These are phyloP conservation scores for Linnemannia elongata DNA, from an alignment of 192 early-diverging fungal genomes.

Conservation along the genomic window DNA sequence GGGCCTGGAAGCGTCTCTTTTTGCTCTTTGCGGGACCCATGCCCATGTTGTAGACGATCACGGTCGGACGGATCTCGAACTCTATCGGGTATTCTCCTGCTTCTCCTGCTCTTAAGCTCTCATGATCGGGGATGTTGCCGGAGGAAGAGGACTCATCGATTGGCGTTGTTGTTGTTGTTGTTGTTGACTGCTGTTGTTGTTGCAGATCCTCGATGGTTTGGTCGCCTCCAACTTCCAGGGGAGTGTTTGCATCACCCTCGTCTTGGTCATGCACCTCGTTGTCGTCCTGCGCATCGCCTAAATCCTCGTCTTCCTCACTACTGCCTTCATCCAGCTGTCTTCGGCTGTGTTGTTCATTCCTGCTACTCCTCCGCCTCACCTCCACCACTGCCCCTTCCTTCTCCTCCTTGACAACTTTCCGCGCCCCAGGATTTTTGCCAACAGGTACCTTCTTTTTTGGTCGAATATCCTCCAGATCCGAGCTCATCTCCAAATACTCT, in stretches of 20 bases:
- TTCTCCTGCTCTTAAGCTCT: slow-evolving; percentile 7
- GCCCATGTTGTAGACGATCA: slow-evolving; percentile 66
- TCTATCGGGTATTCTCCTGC: not conserved
- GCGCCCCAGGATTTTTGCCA: not conserved
- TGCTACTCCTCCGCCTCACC: not conserved
- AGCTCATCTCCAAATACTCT: slow-evolving; percentile 8
- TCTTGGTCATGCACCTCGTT: not conserved
- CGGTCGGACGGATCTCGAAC: slow-evolving; percentile 42
- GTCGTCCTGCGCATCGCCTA: not conserved
- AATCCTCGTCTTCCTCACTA: too few relatives aligned
- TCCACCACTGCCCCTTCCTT: not conserved
- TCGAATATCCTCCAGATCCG: slow-evolving; percentile 17
- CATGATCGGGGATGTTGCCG: not conserved
- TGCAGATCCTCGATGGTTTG: not conserved
- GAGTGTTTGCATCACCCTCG: not conserved
- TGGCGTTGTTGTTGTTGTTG: not conserved
- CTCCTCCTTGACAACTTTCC: not conserved
- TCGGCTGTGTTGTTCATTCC: too few relatives aligned
- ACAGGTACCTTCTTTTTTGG: not conserved
- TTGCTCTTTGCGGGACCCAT: slow-evolving; percentile 54
- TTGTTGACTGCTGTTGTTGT: not conserved
- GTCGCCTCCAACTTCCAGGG: not conserved
- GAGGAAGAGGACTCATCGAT: not conserved
- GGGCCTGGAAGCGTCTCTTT: slow-evolving; percentile 36
- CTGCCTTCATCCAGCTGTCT: too few relatives aligned